Conservation (phyloP, 106 monocot genomes). For the Narthecium ossifragum region DNA sequence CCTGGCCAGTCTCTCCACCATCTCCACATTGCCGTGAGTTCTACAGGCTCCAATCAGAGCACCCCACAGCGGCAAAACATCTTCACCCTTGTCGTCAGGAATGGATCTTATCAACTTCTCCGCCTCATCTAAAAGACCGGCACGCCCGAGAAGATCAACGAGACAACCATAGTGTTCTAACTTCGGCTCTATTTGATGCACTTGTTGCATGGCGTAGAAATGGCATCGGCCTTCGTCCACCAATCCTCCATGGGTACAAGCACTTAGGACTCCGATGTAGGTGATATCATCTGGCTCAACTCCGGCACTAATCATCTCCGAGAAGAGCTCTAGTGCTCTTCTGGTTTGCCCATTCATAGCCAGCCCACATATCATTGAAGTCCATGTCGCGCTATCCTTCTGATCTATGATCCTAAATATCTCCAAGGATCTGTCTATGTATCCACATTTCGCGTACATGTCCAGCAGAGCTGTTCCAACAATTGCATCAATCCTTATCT, state of each 20-base stretch:
- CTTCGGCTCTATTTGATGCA: constrained; percentile 38
- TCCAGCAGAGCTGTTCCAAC: constrained; percentile 44
- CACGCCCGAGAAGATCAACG: constrained; percentile 54
- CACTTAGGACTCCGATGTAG: constrained; percentile 49
- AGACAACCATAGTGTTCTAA: constrained; percentile 53
- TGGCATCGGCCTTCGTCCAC: constrained; percentile 42
- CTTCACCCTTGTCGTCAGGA: constrained; percentile 1
- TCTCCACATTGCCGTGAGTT: constrained; percentile 32
- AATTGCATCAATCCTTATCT: constrained; percentile 23
- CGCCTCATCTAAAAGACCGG: constrained; percentile 50
- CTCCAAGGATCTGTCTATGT: constrained; percentile 29
- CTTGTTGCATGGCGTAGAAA: constrained; percentile 35
- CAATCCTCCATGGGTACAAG: constrained; percentile 58
- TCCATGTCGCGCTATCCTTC: constrained; percentile 35
- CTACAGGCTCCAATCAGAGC: constrained; percentile 55
- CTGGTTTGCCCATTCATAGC: constrained; percentile 32
- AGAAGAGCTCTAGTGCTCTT: constrained; percentile 39
- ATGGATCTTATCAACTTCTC: constrained; percentile 30
- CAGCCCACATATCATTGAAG: constrained; percentile 41
- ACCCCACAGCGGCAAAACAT: constrained; percentile 37
- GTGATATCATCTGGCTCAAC: constrained; percentile 57
- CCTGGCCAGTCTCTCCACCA: constrained; percentile 13
- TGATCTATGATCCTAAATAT: constrained; percentile 22
- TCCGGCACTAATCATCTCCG: constrained; percentile 23
- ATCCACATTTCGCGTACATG: constrained; percentile 54